A percentile compares a stretch with the other conserved stretches of the same genome.
These are phyloP conservation scores for Fraxinus paxiana DNA, from an alignment of 305 asterid species.

Conservation along the genomic window DNA sequence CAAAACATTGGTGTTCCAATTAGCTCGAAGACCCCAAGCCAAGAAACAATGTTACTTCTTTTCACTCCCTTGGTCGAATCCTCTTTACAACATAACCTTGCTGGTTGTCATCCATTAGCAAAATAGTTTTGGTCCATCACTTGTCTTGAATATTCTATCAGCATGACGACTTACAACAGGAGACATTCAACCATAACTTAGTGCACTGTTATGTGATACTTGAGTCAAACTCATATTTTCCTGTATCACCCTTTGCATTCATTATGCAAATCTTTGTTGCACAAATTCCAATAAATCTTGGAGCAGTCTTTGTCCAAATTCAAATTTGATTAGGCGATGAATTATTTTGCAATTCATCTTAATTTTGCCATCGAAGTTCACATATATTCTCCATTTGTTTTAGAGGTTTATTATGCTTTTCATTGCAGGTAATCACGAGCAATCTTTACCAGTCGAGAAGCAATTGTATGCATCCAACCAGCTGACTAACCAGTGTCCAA, in stretches of 20 bases:
- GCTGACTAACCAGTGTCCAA: background rate
- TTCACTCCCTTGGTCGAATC: background rate
- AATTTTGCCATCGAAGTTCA: background rate
- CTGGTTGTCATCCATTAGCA: background rate
- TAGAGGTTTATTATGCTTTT: background rate
- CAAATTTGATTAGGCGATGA: background rate
- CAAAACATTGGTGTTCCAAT: background rate
- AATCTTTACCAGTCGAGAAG: background rate
- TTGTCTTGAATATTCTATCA: background rate
- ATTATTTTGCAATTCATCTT: background rate
- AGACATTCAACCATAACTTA: background rate
- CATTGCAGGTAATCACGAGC: background rate
- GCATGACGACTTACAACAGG: background rate
- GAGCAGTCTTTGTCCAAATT: background rate
- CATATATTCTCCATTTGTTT: background rate
- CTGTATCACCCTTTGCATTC: background rate
- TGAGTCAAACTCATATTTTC: background rate
- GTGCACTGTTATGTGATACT: background rate
- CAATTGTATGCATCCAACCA: background rate
- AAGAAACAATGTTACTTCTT: background rate
- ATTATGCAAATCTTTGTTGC: background rate
- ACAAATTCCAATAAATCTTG: background rate
- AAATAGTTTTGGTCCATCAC: background rate
- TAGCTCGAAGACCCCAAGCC: background rate
- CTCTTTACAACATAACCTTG: background rate